Percentiles rank a stretch among this genome's conserved stretches.
These are phyloP conservation scores for Phytophthora meadii DNA, from an alignment of 352 stramenopile species.

Conservation along the genomic window DNA sequence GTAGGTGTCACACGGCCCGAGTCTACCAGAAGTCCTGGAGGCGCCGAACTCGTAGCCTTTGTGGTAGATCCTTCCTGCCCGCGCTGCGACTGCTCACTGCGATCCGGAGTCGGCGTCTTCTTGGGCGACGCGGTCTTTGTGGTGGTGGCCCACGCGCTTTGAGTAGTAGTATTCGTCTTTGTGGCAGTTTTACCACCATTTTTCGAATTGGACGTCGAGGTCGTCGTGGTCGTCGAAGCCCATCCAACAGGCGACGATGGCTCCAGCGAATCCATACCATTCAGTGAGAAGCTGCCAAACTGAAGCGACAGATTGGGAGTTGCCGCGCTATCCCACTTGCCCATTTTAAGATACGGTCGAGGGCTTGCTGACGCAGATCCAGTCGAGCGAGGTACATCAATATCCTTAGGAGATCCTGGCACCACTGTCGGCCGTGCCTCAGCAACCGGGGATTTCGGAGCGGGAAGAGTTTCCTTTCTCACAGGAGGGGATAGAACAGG, in stretches of 20 bases:
- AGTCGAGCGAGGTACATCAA: constrained; percentile 45
- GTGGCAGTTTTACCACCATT: constrained; percentile 50
- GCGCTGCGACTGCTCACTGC: constrained; percentile 39
- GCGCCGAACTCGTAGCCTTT: constrained; percentile 62
- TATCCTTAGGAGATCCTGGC: constrained; percentile 75
- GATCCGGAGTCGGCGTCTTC: constrained; percentile 71
- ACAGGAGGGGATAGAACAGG: constrained; percentile 52
- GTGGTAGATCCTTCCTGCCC: constrained; percentile 26
- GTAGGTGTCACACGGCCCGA: constrained; percentile 74
- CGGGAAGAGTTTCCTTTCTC: constrained; percentile 21
- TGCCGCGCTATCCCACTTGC: constrained; percentile 79
- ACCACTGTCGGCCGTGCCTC: constrained; percentile 54
- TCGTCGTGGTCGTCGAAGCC: constrained; percentile 55
- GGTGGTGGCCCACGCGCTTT: constrained; percentile 62
- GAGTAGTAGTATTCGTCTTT: constrained; percentile 48
- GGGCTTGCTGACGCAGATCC: constrained; percentile 57
- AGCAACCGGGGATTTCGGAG: constrained; percentile 41
- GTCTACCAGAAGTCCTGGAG: constrained; percentile 75
- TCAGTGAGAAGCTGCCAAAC: constrained; percentile 90
- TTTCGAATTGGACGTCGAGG: constrained; percentile 47
- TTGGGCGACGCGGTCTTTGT: constrained; percentile 62
- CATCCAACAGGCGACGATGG: constrained; percentile 69
- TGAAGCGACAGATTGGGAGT: constrained; percentile 82
- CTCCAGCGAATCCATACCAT: constrained; percentile 63
- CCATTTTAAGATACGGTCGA: constrained; percentile 86